Conservation (phyloP, 331 rosid species). For the Quercus lobata region DNA sequence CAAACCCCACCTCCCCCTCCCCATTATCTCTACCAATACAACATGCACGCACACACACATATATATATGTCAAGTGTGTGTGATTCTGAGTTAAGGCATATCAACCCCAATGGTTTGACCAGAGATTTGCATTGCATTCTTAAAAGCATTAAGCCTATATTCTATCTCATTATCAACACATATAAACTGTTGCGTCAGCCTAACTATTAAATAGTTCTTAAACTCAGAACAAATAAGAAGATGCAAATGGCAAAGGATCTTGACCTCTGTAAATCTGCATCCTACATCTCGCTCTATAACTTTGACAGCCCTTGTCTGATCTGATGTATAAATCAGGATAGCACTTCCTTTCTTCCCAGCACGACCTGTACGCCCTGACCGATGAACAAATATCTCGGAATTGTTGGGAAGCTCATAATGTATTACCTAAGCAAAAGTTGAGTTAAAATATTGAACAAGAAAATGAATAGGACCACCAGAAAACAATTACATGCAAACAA, state of each 20-base stretch:
- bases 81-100: neutral
- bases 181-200: no score
- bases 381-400: conserved; percentile 97
- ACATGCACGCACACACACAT: rapidly evolving
- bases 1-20: no score
- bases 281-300: conserved; percentile 89
- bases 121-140: neutral
- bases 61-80: neutral
- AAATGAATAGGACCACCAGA: conserved; percentile 8
- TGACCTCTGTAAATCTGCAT: conserved; percentile 79
- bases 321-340: conserved; percentile 63
- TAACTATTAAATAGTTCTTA: neutral
- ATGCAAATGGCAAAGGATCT: conserved; percentile 4
- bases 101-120: neutral
- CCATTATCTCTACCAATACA: no score
- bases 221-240: neutral
- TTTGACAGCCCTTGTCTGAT: conserved; percentile 62
- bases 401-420: conserved; percentile 92
- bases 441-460: neutral
- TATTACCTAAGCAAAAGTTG: conserved; percentile 48
- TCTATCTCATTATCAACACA: neutral
- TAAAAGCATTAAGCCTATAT: neutral
- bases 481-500: neutral
- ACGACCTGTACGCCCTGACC: conserved; percentile 98
- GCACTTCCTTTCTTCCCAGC: conserved; percentile 97